These are phyloP conservation scores for Pisolithus orientalis DNA, from an alignment of 768 basidiomycete species.

Conservation along the genomic window DNA sequence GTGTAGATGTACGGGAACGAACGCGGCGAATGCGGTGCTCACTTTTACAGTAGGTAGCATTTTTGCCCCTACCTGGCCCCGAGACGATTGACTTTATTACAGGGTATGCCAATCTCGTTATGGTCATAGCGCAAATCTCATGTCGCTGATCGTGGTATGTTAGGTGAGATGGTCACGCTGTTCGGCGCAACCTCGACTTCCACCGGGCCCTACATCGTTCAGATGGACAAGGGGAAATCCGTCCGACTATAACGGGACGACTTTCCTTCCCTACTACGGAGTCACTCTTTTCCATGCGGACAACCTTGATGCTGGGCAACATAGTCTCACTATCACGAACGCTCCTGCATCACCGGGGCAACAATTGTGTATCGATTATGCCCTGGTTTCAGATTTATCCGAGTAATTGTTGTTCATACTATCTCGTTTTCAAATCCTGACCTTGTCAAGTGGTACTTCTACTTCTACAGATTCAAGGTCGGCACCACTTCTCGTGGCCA, in stretches of 20 bases:
- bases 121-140: background rate
- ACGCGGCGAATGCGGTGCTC: conserved; percentile 28
- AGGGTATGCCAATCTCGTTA: conserved; percentile 15
- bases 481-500: background rate
- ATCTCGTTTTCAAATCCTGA: background rate
- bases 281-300: conserved; percentile 29
- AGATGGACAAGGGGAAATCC: conserved; percentile 26
- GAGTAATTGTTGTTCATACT: conserved; percentile 7
- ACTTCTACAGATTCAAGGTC: background rate
- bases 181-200: conserved; percentile 37
- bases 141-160: background rate
- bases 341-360: conserved; percentile 14
- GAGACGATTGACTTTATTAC: conserved; percentile 6
- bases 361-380: conserved; percentile 29
- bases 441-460: background rate
- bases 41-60: conserved; percentile 33
- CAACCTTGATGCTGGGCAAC: conserved; percentile 34
- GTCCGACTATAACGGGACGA: conserved; percentile 3
- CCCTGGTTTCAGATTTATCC: conserved; percentile 15
- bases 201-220: conserved; percentile 29
- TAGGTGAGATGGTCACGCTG: conserved; percentile 41
- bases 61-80: background rate
- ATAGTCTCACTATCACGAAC: conserved; percentile 32
- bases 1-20: conserved; percentile 28
- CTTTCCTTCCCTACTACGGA: conserved; percentile 16